Evolutionary conservation across 2,329 filamentous ascomycete species (phyloP).

Genomic region (Tolypocladium guangdongense): DNA sequence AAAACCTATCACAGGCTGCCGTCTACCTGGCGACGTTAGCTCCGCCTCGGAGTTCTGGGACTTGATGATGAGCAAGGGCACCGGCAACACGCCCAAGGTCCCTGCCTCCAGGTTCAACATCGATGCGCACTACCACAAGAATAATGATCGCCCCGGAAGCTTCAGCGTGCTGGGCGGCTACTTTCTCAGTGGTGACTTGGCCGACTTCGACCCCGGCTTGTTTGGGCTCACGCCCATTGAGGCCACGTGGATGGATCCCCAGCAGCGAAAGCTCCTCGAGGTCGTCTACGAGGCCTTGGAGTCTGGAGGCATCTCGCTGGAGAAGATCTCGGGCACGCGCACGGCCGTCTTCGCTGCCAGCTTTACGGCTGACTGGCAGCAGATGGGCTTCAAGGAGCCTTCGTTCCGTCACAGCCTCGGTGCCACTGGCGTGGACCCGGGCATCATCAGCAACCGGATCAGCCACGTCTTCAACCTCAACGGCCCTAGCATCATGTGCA

Average conservation of each 20-base stretch:
- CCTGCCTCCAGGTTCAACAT: conserved; percentile 14
- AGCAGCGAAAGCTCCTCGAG: conserved; percentile 28
- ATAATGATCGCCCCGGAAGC: conserved; percentile 14
- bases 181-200: conserved; percentile 15
- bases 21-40: conserved; percentile 7
- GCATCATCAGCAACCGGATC: conserved; percentile 26
- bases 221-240: conserved; percentile 28
- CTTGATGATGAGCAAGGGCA: conserved; percentile 3
- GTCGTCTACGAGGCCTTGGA: conserved; percentile 31
- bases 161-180: conserved; percentile 12
- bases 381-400: conserved; percentile 6
- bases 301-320: conserved; percentile 20
- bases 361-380: conserved; percentile 7
- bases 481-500: conserved; percentile 19
- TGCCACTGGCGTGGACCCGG: conserved; percentile 19
- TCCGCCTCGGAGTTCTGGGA: conserved; percentile 9
- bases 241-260: conserved; percentile 27
- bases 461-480: conserved; percentile 24
- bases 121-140: conserved; percentile 19
- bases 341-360: conserved; percentile 7
- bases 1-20: conserved; percentile 3
- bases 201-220: conserved; percentile 24
- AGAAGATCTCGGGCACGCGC: conserved; percentile 8
- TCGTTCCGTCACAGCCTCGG: conserved; percentile 4
- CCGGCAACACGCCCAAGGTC: neutral